Evolutionary conservation across 306 rosid genomes (phyloP).

Genomic region (Arachis hypogaea): DNA sequence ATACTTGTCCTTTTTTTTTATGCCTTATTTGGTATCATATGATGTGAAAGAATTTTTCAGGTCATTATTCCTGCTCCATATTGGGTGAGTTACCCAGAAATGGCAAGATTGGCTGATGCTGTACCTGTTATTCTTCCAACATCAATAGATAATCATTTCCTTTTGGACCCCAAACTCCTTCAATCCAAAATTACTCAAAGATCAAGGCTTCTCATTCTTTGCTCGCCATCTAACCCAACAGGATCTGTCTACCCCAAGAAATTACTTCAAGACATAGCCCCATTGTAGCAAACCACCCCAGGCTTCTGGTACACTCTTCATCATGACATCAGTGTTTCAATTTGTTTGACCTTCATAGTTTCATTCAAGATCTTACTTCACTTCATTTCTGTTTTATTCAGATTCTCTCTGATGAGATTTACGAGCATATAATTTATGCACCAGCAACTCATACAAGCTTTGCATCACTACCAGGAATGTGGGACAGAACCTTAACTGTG

Average conservation of each 20-base stretch:
- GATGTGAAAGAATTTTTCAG: slow-evolving; percentile 46
- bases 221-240: slow-evolving; percentile 97
- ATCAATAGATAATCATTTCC: slow-evolving; percentile 65
- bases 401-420: slow-evolving; percentile 91
- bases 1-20: too few species aligned
- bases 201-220: slow-evolving; percentile 83
- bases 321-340: slow-evolving; percentile 25
- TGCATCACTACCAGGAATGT: slow-evolving; percentile 97
- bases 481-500: slow-evolving; percentile 91
- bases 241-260: slow-evolving; percentile 93
- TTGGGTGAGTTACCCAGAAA: slow-evolving; percentile 97
- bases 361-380: slow-evolving; percentile 27
- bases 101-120: slow-evolving; percentile 95
- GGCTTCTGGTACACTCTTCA: slow-evolving; percentile 79
- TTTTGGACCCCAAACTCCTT: slow-evolving; percentile 77
- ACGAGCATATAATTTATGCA: slow-evolving; percentile 91
- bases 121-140: slow-evolving; percentile 90
- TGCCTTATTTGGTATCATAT: neutral
- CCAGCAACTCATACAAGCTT: slow-evolving; percentile 96
- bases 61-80: slow-evolving; percentile 96
- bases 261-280: slow-evolving; percentile 83
- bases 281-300: slow-evolving; percentile 89
- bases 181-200: slow-evolving; percentile 73
- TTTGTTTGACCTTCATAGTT: slow-evolving; percentile 18
- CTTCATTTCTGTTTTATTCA: slow-evolving; percentile 41